These are phyloP conservation scores for Moesziomyces globuligerus DNA, from an alignment of 1,284 basidiomycete genomes.

Conservation along the genomic window DNA sequence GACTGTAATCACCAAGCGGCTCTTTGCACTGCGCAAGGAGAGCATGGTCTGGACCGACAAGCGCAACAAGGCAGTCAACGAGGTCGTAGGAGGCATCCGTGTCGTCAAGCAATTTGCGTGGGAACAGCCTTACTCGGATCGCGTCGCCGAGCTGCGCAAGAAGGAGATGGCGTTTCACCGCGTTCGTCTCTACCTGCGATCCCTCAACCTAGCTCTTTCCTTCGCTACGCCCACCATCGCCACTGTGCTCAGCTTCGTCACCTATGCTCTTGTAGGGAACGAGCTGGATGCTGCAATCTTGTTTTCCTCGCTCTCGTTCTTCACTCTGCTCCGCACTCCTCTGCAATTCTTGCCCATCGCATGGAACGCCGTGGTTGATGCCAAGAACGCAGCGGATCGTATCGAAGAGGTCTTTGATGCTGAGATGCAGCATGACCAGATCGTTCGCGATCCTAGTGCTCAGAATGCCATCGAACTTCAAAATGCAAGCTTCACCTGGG, in stretches of 20 bases:
- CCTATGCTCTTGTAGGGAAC: slow-evolving; percentile 75
- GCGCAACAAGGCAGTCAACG: slow-evolving; percentile 28
- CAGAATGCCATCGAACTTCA: slow-evolving; percentile 8
- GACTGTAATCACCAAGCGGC: slow-evolving; percentile 38
- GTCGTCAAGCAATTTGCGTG: slow-evolving; percentile 56
- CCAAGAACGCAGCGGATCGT: slow-evolving; percentile 64
- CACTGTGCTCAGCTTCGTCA: slow-evolving; percentile 48
- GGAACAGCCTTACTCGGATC: slow-evolving; percentile 68
- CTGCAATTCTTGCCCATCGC: slow-evolving; percentile 74
- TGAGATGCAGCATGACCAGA: slow-evolving; percentile 11
- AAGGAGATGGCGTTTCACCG: slow-evolving; percentile 70
- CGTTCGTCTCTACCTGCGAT: slow-evolving; percentile 39
- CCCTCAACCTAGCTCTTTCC: slow-evolving; percentile 43
- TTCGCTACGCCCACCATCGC: slow-evolving; percentile 48
- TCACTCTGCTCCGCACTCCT: slow-evolving; percentile 68
- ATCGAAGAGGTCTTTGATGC: slow-evolving; percentile 21
- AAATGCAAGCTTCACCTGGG: slow-evolving; percentile 20
- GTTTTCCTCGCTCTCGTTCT: slow-evolving; percentile 79
- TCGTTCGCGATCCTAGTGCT: slow-evolving; percentile 9
- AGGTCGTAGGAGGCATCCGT: slow-evolving; percentile 45
- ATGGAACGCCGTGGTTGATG: slow-evolving; percentile 80
- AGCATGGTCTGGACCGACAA: slow-evolving; percentile 39
- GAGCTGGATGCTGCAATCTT: slow-evolving; percentile 76
- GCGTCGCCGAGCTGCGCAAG: slow-evolving; percentile 71
- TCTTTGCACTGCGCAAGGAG: slow-evolving; percentile 38